Evolutionary conservation across 73 alveolate species (phyloP).

Genomic region (Durusdinium trenchii): DNA sequence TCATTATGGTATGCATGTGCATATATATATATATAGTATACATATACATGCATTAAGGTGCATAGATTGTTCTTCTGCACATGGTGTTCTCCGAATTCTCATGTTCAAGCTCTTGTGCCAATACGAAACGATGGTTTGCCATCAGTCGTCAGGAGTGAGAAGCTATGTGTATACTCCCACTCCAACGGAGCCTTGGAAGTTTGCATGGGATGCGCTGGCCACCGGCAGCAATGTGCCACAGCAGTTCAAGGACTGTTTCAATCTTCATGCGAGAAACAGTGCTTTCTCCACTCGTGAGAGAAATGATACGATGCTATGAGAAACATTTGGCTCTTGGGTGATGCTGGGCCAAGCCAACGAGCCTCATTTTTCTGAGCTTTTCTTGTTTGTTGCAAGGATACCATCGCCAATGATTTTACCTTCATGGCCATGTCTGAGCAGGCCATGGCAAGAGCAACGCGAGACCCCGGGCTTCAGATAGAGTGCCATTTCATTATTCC

Average conservation of each 20-base stretch:
- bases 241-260: slow-evolving; percentile 20
- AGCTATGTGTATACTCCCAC: slow-evolving; percentile 82
- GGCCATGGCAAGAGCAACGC: not conserved
- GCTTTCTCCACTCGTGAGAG: too few species aligned
- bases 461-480: too few species aligned
- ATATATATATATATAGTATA: too few species aligned
- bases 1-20: too few species aligned
- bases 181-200: slow-evolving; percentile 57
- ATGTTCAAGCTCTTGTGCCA: not conserved
- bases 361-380: not conserved
- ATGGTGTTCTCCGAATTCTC: too few species aligned
- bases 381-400: not conserved
- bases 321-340: too few species aligned
- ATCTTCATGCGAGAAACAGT: too few species aligned
- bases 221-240: slow-evolving; percentile 30
- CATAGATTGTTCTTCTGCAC: too few species aligned
- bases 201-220: slow-evolving; percentile 76
- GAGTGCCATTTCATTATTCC: too few species aligned
- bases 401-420: slow-evolving; percentile 66
- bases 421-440: slow-evolving; percentile 57
- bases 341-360: too few species aligned
- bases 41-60: too few species aligned
- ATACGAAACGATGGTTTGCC: not conserved
- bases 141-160: not conserved
- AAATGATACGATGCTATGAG: too few species aligned